phyloP scores from a whole-genome alignment of 441 rosid species.

The Hura crepitans region DNA sequence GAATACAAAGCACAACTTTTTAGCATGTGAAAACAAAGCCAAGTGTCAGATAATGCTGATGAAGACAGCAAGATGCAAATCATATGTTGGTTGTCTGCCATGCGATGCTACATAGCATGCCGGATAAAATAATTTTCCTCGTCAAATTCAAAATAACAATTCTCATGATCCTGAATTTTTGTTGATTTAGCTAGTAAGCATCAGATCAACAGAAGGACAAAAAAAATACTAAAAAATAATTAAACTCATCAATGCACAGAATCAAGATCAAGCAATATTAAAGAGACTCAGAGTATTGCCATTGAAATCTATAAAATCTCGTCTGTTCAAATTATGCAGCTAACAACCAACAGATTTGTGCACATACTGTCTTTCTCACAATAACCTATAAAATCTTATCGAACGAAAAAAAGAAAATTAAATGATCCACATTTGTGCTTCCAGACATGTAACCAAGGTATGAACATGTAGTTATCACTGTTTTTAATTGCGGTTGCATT shows the following conservation, averaged over 20 bases:
- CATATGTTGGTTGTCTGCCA: background rate
- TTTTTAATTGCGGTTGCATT: background rate
- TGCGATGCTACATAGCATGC: background rate
- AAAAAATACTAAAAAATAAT: too few relatives aligned
- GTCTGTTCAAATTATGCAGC: background rate
- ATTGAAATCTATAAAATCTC: background rate
- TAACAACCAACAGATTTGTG: background rate
- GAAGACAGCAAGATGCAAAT: background rate
- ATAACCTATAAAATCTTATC: conserved; percentile 1
- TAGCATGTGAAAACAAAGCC: background rate
- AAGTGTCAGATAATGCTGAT: background rate
- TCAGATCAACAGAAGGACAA: background rate
- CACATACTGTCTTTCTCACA: background rate
- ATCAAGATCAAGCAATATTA: background rate
- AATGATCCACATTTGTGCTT: background rate
- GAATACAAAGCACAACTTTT: conserved; percentile 1
- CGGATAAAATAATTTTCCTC: background rate
- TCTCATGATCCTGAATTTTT: background rate
- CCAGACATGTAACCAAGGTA: background rate
- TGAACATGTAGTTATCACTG: background rate
- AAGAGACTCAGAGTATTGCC: background rate
- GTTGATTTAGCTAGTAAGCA: background rate
- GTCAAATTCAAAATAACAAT: background rate
- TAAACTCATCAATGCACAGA: too few relatives aligned
- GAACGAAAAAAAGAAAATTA: background rate